phyloP scores from a whole-genome alignment of 306 rosid species.

The Prunus campanulata region DNA sequence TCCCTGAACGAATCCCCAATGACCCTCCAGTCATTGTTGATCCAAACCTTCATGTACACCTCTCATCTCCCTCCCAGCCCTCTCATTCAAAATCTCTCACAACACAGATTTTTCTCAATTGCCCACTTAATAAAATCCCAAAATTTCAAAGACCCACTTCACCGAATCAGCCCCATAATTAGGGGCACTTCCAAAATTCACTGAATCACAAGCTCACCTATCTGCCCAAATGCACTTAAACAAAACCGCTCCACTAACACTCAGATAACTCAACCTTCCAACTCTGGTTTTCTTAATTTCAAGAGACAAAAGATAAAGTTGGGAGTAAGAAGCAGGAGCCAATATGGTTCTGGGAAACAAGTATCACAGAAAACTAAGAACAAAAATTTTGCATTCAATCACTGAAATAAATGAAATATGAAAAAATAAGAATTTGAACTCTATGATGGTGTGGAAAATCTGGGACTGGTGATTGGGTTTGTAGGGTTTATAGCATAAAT shows the following conservation, averaged over 20 bases:
- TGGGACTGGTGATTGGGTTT: slow-evolving; percentile 31
- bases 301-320: slow-evolving; percentile 12
- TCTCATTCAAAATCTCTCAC: slow-evolving; percentile 27
- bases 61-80: slow-evolving; percentile 56
- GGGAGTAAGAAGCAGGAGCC: slow-evolving; percentile 18
- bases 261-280: slow-evolving; percentile 32
- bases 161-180: slow-evolving; percentile 26
- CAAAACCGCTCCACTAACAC: slow-evolving; percentile 14
- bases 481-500: slow-evolving; percentile 37
- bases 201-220: slow-evolving; percentile 22
- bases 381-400: not conserved
- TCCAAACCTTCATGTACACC: slow-evolving; percentile 35
- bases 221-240: slow-evolving; percentile 34
- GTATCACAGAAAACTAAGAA: slow-evolving; percentile 5
- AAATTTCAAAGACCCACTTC: slow-evolving; percentile 29
- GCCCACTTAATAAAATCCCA: slow-evolving; percentile 8
- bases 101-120: not conserved
- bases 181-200: slow-evolving; percentile 20
- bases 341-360: slow-evolving; percentile 14
- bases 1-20: slow-evolving; percentile 82
- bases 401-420: not conserved
- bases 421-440: not conserved
- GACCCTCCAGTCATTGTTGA: slow-evolving; percentile 81
- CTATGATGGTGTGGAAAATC: slow-evolving; percentile 18
- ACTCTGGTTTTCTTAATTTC: not conserved